These are phyloP conservation scores for Aspergillus bertholletiae DNA, from an alignment of 495 filamentous ascomycete species.

Conservation along the genomic window DNA sequence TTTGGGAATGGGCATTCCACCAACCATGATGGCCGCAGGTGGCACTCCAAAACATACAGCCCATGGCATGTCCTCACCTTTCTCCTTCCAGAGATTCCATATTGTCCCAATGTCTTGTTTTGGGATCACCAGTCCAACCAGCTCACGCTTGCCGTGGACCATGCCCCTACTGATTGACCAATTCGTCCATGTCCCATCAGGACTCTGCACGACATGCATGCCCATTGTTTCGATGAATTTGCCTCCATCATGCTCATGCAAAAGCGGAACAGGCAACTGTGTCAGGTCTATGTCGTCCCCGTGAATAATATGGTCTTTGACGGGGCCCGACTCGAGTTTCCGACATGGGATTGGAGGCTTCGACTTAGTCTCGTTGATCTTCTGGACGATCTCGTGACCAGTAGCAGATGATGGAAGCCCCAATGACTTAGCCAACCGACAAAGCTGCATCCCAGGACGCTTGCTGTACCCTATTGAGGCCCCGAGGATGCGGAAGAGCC, in stretches of 20 bases:
- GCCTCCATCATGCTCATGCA: slow-evolving; percentile 35
- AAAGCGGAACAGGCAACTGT: slow-evolving; percentile 28
- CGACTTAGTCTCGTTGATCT: slow-evolving; percentile 23
- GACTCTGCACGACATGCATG: slow-evolving; percentile 34
- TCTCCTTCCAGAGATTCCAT: slow-evolving; percentile 34
- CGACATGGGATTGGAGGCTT: slow-evolving; percentile 24
- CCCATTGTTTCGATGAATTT: slow-evolving; percentile 41
- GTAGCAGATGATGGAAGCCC: slow-evolving; percentile 27
- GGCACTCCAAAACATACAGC: slow-evolving; percentile 37
- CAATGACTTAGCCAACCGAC: slow-evolving; percentile 32
- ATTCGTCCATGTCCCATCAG: slow-evolving; percentile 38
- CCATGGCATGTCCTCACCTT: slow-evolving; percentile 34
- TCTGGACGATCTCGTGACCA: slow-evolving; percentile 28
- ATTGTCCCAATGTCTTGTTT: slow-evolving; percentile 36
- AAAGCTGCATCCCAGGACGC: slow-evolving; percentile 22
- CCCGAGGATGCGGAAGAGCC: slow-evolving; percentile 38
- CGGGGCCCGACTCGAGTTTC: slow-evolving; percentile 23
- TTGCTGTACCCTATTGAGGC: slow-evolving; percentile 26
- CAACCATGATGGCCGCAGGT: slow-evolving; percentile 37
- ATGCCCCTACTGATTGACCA: slow-evolving; percentile 43
- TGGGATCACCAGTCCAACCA: slow-evolving; percentile 28
- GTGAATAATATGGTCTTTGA: slow-evolving; percentile 30
- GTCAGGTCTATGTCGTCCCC: slow-evolving; percentile 35
- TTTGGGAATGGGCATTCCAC: slow-evolving; percentile 37
- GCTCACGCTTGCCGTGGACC: slow-evolving; percentile 28